Conservation (phyloP, 2,329 filamentous ascomycete genomes). For the Phyllosticta paracitricarpa region DNA sequence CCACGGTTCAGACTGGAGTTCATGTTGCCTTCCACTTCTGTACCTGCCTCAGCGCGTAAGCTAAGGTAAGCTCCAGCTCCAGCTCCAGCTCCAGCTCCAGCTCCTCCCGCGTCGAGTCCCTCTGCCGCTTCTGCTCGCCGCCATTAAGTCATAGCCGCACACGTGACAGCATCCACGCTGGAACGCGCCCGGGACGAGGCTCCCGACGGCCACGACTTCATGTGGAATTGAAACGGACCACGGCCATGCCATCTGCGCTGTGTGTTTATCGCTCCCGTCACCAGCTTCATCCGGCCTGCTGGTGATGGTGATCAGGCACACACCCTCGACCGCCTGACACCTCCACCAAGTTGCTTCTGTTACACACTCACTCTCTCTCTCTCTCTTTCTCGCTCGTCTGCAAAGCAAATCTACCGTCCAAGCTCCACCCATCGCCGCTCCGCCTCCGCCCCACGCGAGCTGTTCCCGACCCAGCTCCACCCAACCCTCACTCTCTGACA, state of each 20-base stretch:
- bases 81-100: too few relatives aligned
- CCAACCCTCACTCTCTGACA: background rate
- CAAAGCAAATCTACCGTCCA: background rate
- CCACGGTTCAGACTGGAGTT: background rate
- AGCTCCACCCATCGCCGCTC: background rate
- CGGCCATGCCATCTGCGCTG: background rate
- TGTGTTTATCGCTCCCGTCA: background rate
- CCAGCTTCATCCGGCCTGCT: background rate
- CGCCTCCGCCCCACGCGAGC: background rate
- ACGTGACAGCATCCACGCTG: background rate
- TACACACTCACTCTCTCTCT: too few relatives aligned
- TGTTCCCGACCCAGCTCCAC: background rate
- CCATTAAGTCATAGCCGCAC: background rate
- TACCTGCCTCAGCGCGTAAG: background rate
- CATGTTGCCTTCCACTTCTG: background rate
- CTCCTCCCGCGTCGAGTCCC: too few relatives aligned
- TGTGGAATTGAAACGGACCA: background rate
- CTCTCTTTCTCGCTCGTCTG: background rate
- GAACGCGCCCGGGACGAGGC: background rate
- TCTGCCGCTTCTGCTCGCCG: too few relatives aligned
- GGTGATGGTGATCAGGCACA: background rate
- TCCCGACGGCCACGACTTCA: background rate
- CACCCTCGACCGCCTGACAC: background rate
- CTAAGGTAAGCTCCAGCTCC: background rate
- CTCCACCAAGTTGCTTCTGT: background rate